Percentiles rank a stretch among this genome's conserved stretches.
phyloP scores from a whole-genome alignment of 2,329 filamentous ascomycete species.

The Aspergillus sp. region DNA sequence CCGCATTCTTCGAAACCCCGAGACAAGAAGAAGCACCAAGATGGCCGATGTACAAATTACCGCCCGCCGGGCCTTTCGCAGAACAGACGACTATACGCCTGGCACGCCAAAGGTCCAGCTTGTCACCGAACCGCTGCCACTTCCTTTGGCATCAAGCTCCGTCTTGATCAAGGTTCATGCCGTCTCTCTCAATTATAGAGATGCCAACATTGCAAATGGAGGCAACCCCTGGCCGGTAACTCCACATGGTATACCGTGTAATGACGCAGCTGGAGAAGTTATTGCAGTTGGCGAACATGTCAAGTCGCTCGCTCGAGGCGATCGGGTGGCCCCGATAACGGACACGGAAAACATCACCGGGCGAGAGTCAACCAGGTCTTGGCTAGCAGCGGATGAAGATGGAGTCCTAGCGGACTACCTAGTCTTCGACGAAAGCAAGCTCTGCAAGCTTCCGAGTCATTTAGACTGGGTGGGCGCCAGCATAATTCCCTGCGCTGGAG shows the following conservation, averaged over 20 bases:
- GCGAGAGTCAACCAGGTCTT: slow-evolving; percentile 35
- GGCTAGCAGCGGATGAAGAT: slow-evolving; percentile 46
- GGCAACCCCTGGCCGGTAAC: slow-evolving; percentile 42
- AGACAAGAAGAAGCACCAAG: too few species aligned
- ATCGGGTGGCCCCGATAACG: slow-evolving; percentile 39
- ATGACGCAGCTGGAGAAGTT: slow-evolving; percentile 45
- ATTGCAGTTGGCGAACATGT: slow-evolving; percentile 38
- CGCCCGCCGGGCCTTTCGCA: slow-evolving; percentile 27
- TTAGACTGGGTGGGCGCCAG: slow-evolving; percentile 36
- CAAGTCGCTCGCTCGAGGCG: slow-evolving; percentile 29
- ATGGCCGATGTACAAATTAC: background rate
- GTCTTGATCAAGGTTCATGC: slow-evolving; percentile 23
- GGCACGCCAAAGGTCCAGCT: slow-evolving; percentile 34
- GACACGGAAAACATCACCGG: slow-evolving; percentile 42
- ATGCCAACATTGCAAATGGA: slow-evolving; percentile 25
- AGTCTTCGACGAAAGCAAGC: slow-evolving; percentile 38
- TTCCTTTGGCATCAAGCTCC: slow-evolving; percentile 27
- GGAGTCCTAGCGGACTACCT: slow-evolving; percentile 44
- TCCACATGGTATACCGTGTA: slow-evolving; percentile 31
- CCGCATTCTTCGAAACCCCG: too few species aligned
- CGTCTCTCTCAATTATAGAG: slow-evolving; percentile 23
- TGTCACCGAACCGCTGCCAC: slow-evolving; percentile 30
- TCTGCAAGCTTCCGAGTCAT: slow-evolving; percentile 37
- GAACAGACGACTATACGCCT: slow-evolving; percentile 32
- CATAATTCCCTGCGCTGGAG: slow-evolving; percentile 44